Base-by-base conservation (phyloP, 148 eudicot species). In the Arctostaphylos glauca region DNA sequence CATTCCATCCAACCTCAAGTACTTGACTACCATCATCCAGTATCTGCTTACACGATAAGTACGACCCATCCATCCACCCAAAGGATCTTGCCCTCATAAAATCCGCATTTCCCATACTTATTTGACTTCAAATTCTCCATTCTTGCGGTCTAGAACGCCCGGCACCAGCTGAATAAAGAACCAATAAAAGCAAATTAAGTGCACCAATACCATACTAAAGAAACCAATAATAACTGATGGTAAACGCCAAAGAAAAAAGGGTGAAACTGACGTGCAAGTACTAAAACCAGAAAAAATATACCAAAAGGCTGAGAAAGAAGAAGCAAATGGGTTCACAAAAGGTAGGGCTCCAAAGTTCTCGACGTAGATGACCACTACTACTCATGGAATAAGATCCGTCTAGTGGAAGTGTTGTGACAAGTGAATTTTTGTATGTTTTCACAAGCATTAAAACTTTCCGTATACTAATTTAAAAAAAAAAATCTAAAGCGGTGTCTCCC, bases 141-240 rank as follows among this genome's bases (percentile, higher is more conserved):
- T 77, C 80, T 77, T 73, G 82, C 83, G 52, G 84, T 67, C 84
- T 75, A 84, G 83, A 79, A 81, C 81, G 77, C 89, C 87, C 80
- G 84, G 85, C 91, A 85, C 91, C 81, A 73, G 87, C 91, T 89
- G 83, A 74, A 68, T 25, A 64, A 19, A 48, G 6, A 79, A 31
- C 15, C 38, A 3, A 38, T 62, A 19, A 67, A 48, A 16, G 13
- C 66, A 16, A 6, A 71, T 31, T 48, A 44, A 25, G 74, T 16
- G 13, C 49, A 56, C 77, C 12, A 60, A 14, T 46, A 43, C 5
- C 23, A 52, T 4, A 13, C 56, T 76, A 60, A 12, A 25, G 38
- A 31, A 31, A 31, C 38, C 38, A 31, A 1, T 31, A 31, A 31
- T 31, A 31, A 31, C 38, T 31, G 38, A 31, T 0, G 38, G 38